Conservation (phyloP, 2,329 filamentous ascomycete species). For the Colletotrichum abscissum region DNA sequence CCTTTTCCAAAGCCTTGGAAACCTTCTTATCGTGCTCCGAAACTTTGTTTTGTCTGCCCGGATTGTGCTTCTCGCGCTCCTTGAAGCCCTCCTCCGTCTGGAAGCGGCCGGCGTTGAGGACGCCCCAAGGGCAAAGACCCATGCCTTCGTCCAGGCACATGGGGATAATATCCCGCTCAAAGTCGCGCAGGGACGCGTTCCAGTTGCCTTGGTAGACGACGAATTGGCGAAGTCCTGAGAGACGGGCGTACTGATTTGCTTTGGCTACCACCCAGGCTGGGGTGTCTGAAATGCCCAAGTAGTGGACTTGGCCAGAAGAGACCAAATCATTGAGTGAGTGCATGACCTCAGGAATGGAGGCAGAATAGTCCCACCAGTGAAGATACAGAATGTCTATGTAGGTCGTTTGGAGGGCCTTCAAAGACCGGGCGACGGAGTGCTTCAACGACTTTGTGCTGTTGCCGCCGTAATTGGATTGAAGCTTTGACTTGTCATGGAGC, state of each 20-base stretch:
- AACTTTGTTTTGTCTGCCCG: constrained; percentile 39
- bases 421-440: constrained; percentile 53
- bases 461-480: constrained; percentile 53
- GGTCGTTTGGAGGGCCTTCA: constrained; percentile 57
- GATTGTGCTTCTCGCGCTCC: background rate
- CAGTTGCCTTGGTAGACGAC: constrained; percentile 52
- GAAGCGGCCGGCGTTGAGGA: constrained; percentile 63
- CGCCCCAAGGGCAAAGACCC: constrained; percentile 70
- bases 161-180: constrained; percentile 54
- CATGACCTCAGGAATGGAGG: constrained; percentile 55
- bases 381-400: constrained; percentile 58
- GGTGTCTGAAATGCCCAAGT: constrained; percentile 52
- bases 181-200: constrained; percentile 46
- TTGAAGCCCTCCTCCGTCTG: constrained; percentile 46
- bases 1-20: constrained; percentile 23
- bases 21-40: constrained; percentile 33
- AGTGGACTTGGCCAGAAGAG: constrained; percentile 50
- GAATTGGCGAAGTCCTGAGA: constrained; percentile 48
- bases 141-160: constrained; percentile 54
- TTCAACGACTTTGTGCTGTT: constrained; percentile 55
- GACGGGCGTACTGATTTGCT: constrained; percentile 47
- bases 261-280: constrained; percentile 52
- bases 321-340: constrained; percentile 53
- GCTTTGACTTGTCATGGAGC: constrained; percentile 45
- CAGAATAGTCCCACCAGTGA: constrained; percentile 57